Conservation (phyloP, 2,329 filamentous ascomycete genomes). For the Hypoxylon sp. region DNA sequence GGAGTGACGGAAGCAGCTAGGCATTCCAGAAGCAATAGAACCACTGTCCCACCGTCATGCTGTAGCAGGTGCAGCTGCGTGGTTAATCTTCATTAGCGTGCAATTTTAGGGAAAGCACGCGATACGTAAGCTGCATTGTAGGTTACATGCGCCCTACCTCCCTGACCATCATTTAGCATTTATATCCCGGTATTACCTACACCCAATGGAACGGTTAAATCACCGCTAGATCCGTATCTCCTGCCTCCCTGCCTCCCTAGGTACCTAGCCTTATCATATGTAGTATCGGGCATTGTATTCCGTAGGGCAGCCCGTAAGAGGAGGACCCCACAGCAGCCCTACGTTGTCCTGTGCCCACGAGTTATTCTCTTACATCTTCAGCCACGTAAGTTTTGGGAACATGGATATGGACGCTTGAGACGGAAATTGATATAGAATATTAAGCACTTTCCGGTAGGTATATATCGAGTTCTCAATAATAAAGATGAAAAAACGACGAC, state of each 20-base stretch:
- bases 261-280: too few species aligned
- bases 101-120: slow-evolving; percentile 10
- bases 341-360: too few species aligned
- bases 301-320: neutral
- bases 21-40: neutral
- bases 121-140: neutral
- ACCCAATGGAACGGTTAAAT: slow-evolving; percentile 30
- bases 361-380: too few species aligned
- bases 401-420: too few species aligned
- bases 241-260: too few species aligned
- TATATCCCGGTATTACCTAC: slow-evolving; percentile 22
- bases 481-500: neutral
- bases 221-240: neutral
- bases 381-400: too few species aligned
- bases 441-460: too few species aligned
- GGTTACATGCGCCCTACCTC: slow-evolving; percentile 1
- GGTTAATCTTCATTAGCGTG: slow-evolving; percentile 9
- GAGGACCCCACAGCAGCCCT: too few species aligned
- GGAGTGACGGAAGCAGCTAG: neutral
- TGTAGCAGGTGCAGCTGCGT: too few species aligned
- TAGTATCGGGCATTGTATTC: too few species aligned
- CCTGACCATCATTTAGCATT: slow-evolving; percentile 1
- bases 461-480: too few species aligned
- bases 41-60: neutral
- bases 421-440: too few species aligned